Conservation (phyloP, 345 rosid species). For the Diplotaxis tenuifolia region DNA sequence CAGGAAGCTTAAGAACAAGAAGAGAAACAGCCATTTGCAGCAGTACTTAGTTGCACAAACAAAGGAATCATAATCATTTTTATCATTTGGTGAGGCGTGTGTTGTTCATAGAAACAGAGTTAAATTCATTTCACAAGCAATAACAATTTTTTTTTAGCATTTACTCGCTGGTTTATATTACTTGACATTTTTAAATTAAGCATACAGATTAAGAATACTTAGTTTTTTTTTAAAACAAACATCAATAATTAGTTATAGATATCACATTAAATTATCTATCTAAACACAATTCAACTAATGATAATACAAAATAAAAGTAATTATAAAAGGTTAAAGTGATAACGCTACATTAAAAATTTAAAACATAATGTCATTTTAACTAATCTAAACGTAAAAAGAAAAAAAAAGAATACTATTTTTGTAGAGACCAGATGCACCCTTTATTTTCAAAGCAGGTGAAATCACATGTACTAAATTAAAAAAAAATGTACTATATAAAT, state of each 20-base stretch:
- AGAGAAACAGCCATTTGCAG: constrained; percentile 67
- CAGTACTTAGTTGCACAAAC: constrained; percentile 53
- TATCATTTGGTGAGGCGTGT: constrained; percentile 16
- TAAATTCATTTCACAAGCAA: constrained; percentile 7
- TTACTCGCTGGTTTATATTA: neutral
- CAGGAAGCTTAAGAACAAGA: constrained; percentile 81
- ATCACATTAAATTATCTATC: neutral
- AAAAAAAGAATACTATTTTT: neutral
- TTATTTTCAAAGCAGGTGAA: neutral
- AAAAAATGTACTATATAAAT: neutral
- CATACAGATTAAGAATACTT: neutral
- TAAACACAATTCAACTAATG: neutral
- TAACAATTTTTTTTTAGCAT: constrained; percentile 19
- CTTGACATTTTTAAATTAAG: neutral
- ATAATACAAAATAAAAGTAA: neutral
- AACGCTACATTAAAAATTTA: too few species aligned
- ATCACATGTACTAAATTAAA: neutral
- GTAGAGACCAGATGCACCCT: neutral
- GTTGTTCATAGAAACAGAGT: constrained; percentile 30
- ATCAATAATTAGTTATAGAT: neutral
- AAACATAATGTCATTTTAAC: neutral
- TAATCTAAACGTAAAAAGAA: neutral
- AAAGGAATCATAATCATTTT: neutral
- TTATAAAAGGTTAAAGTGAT: neutral
- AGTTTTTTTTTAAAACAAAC: neutral